A percentile compares a stretch with the other conserved stretches of the same genome.
Conservation (phyloP, 1,139 yeast genomes). For the Hanseniaspora gamundiae region DNA sequence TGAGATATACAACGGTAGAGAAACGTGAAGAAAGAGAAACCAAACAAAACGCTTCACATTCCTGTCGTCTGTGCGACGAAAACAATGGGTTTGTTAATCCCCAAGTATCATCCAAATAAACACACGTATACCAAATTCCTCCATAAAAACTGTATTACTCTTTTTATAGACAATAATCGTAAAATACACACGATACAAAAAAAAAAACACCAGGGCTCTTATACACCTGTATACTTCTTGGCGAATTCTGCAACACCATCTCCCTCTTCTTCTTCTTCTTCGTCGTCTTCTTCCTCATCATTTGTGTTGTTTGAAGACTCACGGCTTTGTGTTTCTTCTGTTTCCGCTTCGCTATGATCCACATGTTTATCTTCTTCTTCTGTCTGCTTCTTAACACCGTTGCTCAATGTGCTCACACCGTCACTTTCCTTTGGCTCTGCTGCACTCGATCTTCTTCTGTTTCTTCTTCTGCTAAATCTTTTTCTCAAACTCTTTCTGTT, state of each 20-base stretch:
- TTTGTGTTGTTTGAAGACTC: background rate
- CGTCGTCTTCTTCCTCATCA: slow-evolving; percentile 8
- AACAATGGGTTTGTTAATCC: too few species aligned
- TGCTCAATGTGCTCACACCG: too few species aligned
- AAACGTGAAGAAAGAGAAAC: too few species aligned
- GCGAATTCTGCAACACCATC: slow-evolving; percentile 4
- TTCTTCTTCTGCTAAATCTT: slow-evolving; percentile 10
- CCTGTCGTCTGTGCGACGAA: too few species aligned
- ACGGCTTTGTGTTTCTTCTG: too few species aligned
- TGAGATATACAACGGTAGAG: too few species aligned
- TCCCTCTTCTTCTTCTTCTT: slow-evolving; percentile 4
- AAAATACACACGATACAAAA: background rate
- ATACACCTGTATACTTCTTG: slow-evolving; percentile 6
- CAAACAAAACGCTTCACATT: too few species aligned
- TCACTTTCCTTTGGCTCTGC: too few species aligned
- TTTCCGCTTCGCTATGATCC: background rate
- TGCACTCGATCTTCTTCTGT: background rate
- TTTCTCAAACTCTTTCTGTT: slow-evolving; percentile 9
- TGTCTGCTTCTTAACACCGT: slow-evolving; percentile 6
- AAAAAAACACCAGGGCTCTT: background rate
- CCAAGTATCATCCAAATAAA: too few species aligned
- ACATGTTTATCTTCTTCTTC: slow-evolving; percentile 7
- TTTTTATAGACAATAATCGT: too few species aligned
- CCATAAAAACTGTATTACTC: too few species aligned
- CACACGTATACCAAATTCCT: too few species aligned